phyloP scores from a whole-genome alignment of 2,329 filamentous ascomycete genomes.

The Coniochaeta prunicola region DNA sequence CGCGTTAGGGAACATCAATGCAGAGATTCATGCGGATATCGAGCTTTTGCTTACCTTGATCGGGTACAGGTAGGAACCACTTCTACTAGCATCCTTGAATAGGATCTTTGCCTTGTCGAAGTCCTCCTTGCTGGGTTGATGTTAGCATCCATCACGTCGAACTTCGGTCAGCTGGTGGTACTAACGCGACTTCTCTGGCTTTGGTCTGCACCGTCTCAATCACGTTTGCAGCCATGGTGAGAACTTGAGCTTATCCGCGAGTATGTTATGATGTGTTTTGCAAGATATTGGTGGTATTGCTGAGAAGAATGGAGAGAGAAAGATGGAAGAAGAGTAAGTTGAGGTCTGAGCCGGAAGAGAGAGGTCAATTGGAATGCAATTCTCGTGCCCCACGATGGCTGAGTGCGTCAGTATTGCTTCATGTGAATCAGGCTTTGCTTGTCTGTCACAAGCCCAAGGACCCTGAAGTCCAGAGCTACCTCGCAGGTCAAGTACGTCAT shows the following conservation, averaged over 20 bases:
- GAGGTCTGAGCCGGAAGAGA: no score
- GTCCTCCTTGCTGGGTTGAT: slow-evolving; percentile 54
- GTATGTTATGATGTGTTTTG: no score
- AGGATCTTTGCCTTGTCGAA: slow-evolving; percentile 57
- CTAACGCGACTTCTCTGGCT: slow-evolving; percentile 43
- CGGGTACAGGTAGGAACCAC: slow-evolving; percentile 79
- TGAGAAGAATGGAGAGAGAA: no score
- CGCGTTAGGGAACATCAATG: not conserved
- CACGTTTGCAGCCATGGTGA: slow-evolving; percentile 17
- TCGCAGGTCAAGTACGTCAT: not conserved
- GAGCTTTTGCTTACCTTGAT: slow-evolving; percentile 46
- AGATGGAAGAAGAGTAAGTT: no score
- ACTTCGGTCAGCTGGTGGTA: slow-evolving; percentile 2
- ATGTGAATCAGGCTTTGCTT: not conserved
- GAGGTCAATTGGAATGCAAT: not conserved
- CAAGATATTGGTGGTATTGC: no score
- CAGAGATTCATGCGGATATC: not conserved
- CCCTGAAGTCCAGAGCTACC: not conserved
- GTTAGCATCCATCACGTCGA: not conserved
- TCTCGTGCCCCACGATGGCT: not conserved
- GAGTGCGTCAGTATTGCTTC: not conserved
- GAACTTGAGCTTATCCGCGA: no score
- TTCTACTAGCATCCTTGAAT: slow-evolving; percentile 62
- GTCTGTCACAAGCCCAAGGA: not conserved
- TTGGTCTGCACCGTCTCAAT: slow-evolving; percentile 32